A percentile compares a stretch with the other conserved stretches of the same genome.
These are phyloP conservation scores for Suhomyces chickasaworum DNA, from an alignment of 1,139 yeast species.

Conservation along the genomic window DNA sequence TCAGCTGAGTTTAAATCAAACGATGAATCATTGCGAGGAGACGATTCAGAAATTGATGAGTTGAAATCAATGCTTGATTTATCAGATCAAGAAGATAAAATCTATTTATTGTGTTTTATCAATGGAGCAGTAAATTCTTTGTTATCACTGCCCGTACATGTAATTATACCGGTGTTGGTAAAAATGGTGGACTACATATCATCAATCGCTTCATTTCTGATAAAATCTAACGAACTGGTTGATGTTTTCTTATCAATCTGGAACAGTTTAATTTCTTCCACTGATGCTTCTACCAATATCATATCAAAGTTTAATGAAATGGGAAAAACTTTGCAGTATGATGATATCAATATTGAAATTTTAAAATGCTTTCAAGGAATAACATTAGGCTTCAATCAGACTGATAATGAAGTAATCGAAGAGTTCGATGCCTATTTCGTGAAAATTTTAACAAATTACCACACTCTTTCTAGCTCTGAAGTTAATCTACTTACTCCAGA, in stretches of 20 bases:
- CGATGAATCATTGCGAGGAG: slow-evolving; percentile 17
- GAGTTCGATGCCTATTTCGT: slow-evolving; percentile 23
- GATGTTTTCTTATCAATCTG: slow-evolving; percentile 33
- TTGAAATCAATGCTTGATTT: slow-evolving; percentile 29
- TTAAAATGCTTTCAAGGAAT: slow-evolving; percentile 29
- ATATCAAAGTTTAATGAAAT: slow-evolving; percentile 27
- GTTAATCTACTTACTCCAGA: slow-evolving; percentile 23
- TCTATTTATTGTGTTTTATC: slow-evolving; percentile 29
- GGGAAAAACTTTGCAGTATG: slow-evolving; percentile 30
- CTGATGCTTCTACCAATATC: slow-evolving; percentile 22
- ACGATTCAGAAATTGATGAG: slow-evolving; percentile 22
- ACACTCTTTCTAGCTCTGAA: slow-evolving; percentile 14
- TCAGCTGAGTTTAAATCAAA: slow-evolving; percentile 26
- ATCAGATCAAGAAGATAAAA: slow-evolving; percentile 21
- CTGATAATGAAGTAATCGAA: slow-evolving; percentile 11
- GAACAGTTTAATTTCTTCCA: slow-evolving; percentile 27
- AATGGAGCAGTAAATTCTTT: slow-evolving; percentile 29
- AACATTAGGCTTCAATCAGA: slow-evolving; percentile 17
- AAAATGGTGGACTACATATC: slow-evolving; percentile 29
- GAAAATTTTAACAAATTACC: slow-evolving; percentile 16
- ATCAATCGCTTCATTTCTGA: slow-evolving; percentile 25
- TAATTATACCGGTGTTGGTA: slow-evolving; percentile 20
- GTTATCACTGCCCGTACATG: slow-evolving; percentile 20
- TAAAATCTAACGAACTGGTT: slow-evolving; percentile 22
- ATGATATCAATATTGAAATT: slow-evolving; percentile 28